Evolutionary conservation across 1,284 basidiomycete species (phyloP).

Genomic region (Rhodotorula sp.): DNA sequence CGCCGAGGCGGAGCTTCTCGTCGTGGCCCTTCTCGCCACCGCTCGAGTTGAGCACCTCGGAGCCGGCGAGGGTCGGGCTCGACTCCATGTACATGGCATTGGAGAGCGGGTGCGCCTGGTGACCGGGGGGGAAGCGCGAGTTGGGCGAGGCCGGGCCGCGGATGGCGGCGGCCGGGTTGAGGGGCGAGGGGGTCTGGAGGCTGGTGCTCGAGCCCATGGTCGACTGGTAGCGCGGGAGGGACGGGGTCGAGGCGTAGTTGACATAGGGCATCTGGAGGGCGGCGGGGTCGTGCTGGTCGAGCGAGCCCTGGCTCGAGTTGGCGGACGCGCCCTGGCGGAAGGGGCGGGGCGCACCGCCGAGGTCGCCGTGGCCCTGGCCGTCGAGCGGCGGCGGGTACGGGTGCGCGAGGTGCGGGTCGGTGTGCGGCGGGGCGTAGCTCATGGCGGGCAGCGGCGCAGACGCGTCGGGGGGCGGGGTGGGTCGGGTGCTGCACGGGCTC

Average conservation of each 20-base stretch:
- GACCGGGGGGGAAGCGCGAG: slow-evolving; percentile 9
- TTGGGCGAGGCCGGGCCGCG: slow-evolving; percentile 25
- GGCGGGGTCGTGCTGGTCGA: slow-evolving; percentile 14
- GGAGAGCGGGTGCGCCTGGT: slow-evolving; percentile 43
- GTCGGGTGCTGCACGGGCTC: neutral
- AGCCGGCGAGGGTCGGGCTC: slow-evolving; percentile 45
- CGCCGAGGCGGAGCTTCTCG: slow-evolving; percentile 34
- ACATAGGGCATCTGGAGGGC: slow-evolving; percentile 26
- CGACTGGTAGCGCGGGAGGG: slow-evolving; percentile 42
- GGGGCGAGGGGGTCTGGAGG: slow-evolving; percentile 38
- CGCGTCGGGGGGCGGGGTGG: neutral
- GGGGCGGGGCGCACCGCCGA: slow-evolving; percentile 16
- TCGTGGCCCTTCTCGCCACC: slow-evolving; percentile 32
- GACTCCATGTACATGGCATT: slow-evolving; percentile 46
- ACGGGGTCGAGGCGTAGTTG: slow-evolving; percentile 37
- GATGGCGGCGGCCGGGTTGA: slow-evolving; percentile 37
- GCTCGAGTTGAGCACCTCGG: slow-evolving; percentile 31
- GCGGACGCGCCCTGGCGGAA: slow-evolving; percentile 35
- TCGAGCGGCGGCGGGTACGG: slow-evolving; percentile 8
- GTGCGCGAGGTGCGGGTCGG: slow-evolving; percentile 16
- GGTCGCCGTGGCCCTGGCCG: neutral
- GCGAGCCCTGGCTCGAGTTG: slow-evolving; percentile 30
- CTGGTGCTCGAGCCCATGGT: slow-evolving; percentile 18
- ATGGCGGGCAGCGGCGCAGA: neutral
- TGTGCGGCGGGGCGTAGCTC: slow-evolving; percentile 3